Base-by-base conservation (phyloP, 2,329 filamentous ascomycete genomes). In the Trichoderma aggressivum region DNA sequence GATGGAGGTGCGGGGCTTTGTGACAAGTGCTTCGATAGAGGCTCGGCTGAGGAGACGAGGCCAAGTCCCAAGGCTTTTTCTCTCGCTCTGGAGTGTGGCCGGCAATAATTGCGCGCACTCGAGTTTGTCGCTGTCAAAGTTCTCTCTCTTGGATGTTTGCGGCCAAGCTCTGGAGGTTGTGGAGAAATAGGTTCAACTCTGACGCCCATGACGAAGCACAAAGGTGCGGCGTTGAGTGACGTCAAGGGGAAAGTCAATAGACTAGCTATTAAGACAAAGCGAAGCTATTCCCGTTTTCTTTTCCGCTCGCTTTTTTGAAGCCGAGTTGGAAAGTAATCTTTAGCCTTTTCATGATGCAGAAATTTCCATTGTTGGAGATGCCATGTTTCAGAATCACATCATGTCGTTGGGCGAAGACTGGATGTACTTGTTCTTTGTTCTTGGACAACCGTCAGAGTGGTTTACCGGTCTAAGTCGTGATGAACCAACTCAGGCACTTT, bases 1-100 rank as follows among this genome's bases (percentile, higher is more conserved):
- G 61, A 43, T 60, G 70, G 70, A 50, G 70, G 62, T 55, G 70
- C 55, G 70, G 70, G 62, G 70, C 36, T 24, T 34, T 34, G 26
- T 66, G 50, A 58, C 30, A 43, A 24, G 47, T n/a, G n/a, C 12
- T 66, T 66, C 3, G 63, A 43, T 53, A 16, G 50, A 53, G 14
- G 56, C 21, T 53, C 24, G n/a, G n/a, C 4, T 30, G 53, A 28
- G 56, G 65, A 30, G 56, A 21, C 26, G n/a, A 43, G 18, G 55
- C 56, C 30, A 56, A 56, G 56, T 34, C 18, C 28, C 56, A 34
- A 59, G 26, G 56, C 32, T 32, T 32, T 55, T 32, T 34, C 12
- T 21, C 6, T 34, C 18, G 16, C 16, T 34, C 56, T 32, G 28
- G n/a, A 50, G 28, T n/a, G 11, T 59, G 18, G 28, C 18, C 56